Evolutionary conservation across 164 flowering plant genomes (phyloP).

Genomic region (Magnolia kwangsiensis): DNA sequence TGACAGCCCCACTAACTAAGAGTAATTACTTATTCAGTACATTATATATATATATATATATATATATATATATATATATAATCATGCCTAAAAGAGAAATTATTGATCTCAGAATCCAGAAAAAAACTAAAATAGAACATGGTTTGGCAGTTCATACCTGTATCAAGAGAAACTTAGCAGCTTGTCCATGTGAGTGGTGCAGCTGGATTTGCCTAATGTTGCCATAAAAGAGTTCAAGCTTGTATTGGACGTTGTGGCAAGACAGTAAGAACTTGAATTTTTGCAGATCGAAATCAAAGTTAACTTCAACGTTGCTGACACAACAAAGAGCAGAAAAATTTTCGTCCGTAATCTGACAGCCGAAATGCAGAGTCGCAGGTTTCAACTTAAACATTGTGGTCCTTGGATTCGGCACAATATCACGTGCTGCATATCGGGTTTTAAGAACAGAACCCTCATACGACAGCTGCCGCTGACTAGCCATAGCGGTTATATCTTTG

Average conservation of each 20-base stretch:
- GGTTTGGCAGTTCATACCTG: slow-evolving; percentile 43
- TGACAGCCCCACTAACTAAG: no score
- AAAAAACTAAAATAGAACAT: not conserved
- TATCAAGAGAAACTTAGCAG: slow-evolving; percentile 47
- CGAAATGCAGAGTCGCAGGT: slow-evolving; percentile 38
- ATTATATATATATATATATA: no score
- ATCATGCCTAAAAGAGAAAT: no score
- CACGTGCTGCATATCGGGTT: slow-evolving; percentile 35
- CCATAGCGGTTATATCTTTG: slow-evolving; percentile 30
- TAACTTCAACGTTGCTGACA: slow-evolving; percentile 27
- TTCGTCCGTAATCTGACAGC: slow-evolving; percentile 55
- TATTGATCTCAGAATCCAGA: not conserved
- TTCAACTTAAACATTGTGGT: slow-evolving; percentile 32
- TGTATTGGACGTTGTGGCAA: slow-evolving; percentile 10
- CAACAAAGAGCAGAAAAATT: slow-evolving; percentile 43
- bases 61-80: no score
- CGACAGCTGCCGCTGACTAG: slow-evolving; percentile 16
- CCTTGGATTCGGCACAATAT: slow-evolving; percentile 55
- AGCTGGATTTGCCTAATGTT: slow-evolving; percentile 68
- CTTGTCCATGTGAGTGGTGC: slow-evolving; percentile 31
- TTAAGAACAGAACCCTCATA: slow-evolving; percentile 41
- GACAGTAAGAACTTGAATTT: slow-evolving; percentile 22
- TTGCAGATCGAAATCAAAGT: slow-evolving; percentile 41
- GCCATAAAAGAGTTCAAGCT: slow-evolving; percentile 50
- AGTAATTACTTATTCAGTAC: no score